Conservation (phyloP, 2,329 filamentous ascomycete species). For the Diplodia seriata region DNA sequence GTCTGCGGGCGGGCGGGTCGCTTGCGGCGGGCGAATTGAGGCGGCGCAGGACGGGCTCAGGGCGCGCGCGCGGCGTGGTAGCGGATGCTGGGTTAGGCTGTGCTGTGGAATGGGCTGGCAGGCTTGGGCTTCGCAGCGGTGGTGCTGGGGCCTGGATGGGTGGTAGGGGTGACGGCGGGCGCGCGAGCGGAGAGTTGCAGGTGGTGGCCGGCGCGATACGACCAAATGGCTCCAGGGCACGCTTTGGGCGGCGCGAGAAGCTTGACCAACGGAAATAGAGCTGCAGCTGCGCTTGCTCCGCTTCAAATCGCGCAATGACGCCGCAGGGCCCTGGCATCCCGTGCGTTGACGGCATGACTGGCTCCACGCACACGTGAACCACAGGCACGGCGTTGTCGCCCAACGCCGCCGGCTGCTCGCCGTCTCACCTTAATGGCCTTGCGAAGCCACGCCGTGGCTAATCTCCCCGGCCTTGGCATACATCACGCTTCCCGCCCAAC, state of each 20-base stretch:
- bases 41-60: conserved; percentile 10
- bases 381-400: conserved; percentile 26
- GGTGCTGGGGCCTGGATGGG: conserved; percentile 9
- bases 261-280: conserved; percentile 31
- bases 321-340: conserved; percentile 27
- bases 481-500: neutral
- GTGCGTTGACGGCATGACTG: conserved; percentile 26
- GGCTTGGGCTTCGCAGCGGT: neutral
- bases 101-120: conserved; percentile 6
- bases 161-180: conserved; percentile 32
- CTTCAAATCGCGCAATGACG: conserved; percentile 31
- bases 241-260: conserved; percentile 27
- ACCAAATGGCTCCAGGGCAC: conserved; percentile 22
- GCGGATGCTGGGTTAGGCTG: conserved; percentile 21
- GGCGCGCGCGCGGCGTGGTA: conserved; percentile 17
- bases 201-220: conserved; percentile 30
- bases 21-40: conserved; percentile 24
- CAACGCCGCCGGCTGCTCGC: conserved; percentile 11
- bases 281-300: conserved; percentile 25
- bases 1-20: conserved; percentile 7
- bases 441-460: neutral
- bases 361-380: conserved; percentile 28
- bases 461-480: conserved; percentile 27
- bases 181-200: conserved; percentile 28
- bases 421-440: conserved; percentile 18